Conservation (phyloP, 2,329 filamentous ascomycete species). For the Ophiostoma perfectum region DNA sequence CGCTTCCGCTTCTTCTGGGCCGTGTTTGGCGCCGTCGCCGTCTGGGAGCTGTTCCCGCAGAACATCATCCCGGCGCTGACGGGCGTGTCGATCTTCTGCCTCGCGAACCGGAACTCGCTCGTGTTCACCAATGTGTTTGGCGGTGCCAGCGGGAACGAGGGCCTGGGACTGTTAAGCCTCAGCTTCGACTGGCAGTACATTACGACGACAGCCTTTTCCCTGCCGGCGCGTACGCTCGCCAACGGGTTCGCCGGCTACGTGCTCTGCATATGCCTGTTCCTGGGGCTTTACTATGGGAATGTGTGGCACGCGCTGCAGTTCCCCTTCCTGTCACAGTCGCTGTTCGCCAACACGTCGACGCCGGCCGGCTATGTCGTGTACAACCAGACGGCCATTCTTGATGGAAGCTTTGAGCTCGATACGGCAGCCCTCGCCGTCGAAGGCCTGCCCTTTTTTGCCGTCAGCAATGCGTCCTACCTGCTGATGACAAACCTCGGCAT, state of each 20-base stretch:
- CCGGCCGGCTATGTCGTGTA: not conserved
- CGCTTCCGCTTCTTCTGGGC: not conserved
- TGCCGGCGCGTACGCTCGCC: not conserved
- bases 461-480: not conserved
- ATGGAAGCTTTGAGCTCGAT: not conserved
- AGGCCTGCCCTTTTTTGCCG: not conserved
- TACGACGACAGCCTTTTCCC: not conserved
- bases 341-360: not conserved
- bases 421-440: not conserved
- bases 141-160: not conserved
- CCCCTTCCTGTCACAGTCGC: not conserved
- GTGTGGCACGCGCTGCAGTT: not conserved
- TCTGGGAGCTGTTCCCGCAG: not conserved
- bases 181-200: not conserved
- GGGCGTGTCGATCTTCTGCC: not conserved
- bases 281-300: not conserved
- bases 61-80: not conserved
- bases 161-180: not conserved
- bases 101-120: not conserved
- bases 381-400: not conserved
- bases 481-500: slow-evolving; percentile 5
- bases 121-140: not conserved
- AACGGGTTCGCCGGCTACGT: not conserved
- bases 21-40: not conserved
- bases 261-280: not conserved